Percentiles rank a stretch among this genome's conserved stretches.
phyloP scores from a whole-genome alignment of 441 rosid species.

The Pelargonium fulgidum region DNA sequence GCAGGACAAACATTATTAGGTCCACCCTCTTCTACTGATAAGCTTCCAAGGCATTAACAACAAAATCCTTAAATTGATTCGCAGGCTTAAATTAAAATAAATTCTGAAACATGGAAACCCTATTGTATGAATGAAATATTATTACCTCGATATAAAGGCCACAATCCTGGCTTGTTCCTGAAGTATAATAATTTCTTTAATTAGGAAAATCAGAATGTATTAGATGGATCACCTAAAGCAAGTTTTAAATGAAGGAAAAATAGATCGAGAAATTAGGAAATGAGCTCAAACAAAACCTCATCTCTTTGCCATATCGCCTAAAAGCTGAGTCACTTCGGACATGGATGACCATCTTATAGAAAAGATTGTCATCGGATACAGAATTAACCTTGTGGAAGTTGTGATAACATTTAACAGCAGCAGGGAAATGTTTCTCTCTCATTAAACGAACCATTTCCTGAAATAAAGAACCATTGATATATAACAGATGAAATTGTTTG shows the following conservation, averaged over 20 bases:
- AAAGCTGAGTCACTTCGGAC: constrained; percentile 79
- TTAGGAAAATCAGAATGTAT: constrained; percentile 18
- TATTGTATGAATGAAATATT: constrained; percentile 2
- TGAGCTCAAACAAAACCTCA: constrained; percentile 51
- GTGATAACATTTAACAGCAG: constrained; percentile 80
- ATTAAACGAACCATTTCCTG: constrained; percentile 92
- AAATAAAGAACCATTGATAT: constrained; percentile 19
- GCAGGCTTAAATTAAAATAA: neutral
- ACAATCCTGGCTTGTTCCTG: constrained; percentile 70
- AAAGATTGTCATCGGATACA: constrained; percentile 61
- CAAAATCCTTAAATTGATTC: neutral
- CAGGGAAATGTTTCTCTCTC: constrained; percentile 69
- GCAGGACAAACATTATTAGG: too few species aligned
- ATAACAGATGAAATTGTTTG: constrained; percentile 9
- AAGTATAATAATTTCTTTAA: constrained; percentile 24
- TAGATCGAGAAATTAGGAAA: constrained; percentile 14
- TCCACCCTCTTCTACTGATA: neutral
- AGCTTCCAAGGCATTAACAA: neutral
- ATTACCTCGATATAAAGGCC: constrained; percentile 98
- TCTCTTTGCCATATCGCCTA: constrained; percentile 89
- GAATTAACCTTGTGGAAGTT: constrained; percentile 67
- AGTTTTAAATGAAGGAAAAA: constrained; percentile 1
- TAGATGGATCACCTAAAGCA: constrained; percentile 8
- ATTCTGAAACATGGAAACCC: neutral
- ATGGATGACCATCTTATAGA: constrained; percentile 87